phyloP scores from a whole-genome alignment of 2,329 filamentous ascomycete genomes.

The Aspergillus viridinutans region DNA sequence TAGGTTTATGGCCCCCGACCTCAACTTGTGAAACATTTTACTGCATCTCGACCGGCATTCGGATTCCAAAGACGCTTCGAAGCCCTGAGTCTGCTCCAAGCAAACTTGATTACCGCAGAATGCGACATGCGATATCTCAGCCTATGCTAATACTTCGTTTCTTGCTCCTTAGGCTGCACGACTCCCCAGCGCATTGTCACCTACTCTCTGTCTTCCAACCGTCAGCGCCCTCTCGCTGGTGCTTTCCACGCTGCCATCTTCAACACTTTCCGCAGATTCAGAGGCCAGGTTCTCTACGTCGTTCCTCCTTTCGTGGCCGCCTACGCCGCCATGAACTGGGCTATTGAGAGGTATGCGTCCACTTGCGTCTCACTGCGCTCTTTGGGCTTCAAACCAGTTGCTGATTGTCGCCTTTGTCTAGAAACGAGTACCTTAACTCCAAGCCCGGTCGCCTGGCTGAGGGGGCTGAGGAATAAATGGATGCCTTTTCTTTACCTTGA shows the following conservation, averaged over 20 bases:
- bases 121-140: neutral
- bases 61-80: neutral
- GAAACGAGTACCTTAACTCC: slow-evolving; percentile 50
- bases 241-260: slow-evolving; percentile 78
- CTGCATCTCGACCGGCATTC: neutral
- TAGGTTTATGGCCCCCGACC: slow-evolving; percentile 48
- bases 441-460: slow-evolving; percentile 43
- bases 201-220: slow-evolving; percentile 81
- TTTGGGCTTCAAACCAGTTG: neutral
- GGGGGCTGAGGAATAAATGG: slow-evolving; percentile 31
- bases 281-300: slow-evolving; percentile 83
- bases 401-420: slow-evolving; percentile 17
- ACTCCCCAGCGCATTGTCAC: slow-evolving; percentile 55
- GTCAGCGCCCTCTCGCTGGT: slow-evolving; percentile 81
- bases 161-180: slow-evolving; percentile 26
- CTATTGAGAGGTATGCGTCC: slow-evolving; percentile 71
- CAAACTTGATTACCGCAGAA: neutral
- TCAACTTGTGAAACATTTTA: neutral
- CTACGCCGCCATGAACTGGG: slow-evolving; percentile 87
- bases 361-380: neutral
- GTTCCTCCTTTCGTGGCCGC: slow-evolving; percentile 71
- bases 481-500: slow-evolving; percentile 4
- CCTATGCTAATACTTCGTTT: neutral
- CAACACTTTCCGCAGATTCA: slow-evolving; percentile 88
- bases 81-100: neutral